A percentile compares a stretch with the other conserved stretches of the same genome.
phyloP scores from a whole-genome alignment of 2,329 filamentous ascomycete genomes.

The Alternaria gaisen region DNA sequence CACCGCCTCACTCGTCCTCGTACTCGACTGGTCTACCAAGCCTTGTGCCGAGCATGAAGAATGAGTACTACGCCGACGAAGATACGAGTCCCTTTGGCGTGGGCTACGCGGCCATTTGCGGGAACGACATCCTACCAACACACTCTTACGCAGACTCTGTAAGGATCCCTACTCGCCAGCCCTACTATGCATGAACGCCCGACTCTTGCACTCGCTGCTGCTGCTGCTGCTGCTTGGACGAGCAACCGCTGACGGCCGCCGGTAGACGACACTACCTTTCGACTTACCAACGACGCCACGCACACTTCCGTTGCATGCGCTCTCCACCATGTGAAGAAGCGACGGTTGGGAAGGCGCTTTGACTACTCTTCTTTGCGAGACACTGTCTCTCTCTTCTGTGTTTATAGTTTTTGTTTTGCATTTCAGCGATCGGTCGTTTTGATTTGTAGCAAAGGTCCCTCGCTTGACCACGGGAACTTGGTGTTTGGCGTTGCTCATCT shows the following conservation, averaged over 20 bases:
- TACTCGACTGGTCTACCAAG: constrained; percentile 69
- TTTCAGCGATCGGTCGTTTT: constrained; percentile 49
- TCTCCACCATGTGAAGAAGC: constrained; percentile 34
- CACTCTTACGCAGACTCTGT: constrained; percentile 74
- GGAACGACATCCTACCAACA: constrained; percentile 69
- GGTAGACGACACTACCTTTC: constrained; percentile 75
- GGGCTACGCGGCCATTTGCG: constrained; percentile 70
- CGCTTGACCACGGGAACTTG: constrained; percentile 41
- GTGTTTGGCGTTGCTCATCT: constrained; percentile 37
- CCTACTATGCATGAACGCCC: constrained; percentile 47
- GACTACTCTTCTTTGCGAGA: constrained; percentile 24
- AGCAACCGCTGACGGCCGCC: constrained; percentile 48
- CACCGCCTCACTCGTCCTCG: constrained; percentile 55
- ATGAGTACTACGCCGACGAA: constrained; percentile 68
- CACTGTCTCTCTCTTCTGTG: constrained; percentile 36
- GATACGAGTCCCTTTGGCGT: constrained; percentile 72
- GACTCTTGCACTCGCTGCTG: constrained; percentile 27
- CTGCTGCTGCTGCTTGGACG: constrained; percentile 35
- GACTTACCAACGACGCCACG: constrained; percentile 70
- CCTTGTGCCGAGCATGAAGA: constrained; percentile 70
- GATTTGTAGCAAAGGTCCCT: constrained; percentile 33
- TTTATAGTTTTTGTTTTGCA: constrained; percentile 44
- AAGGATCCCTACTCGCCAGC: constrained; percentile 63
- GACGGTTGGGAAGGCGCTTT: constrained; percentile 8
- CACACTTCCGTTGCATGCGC: constrained; percentile 64